Conservation (phyloP, 805 yeast genomes). For the Henningerozyma blattae region DNA sequence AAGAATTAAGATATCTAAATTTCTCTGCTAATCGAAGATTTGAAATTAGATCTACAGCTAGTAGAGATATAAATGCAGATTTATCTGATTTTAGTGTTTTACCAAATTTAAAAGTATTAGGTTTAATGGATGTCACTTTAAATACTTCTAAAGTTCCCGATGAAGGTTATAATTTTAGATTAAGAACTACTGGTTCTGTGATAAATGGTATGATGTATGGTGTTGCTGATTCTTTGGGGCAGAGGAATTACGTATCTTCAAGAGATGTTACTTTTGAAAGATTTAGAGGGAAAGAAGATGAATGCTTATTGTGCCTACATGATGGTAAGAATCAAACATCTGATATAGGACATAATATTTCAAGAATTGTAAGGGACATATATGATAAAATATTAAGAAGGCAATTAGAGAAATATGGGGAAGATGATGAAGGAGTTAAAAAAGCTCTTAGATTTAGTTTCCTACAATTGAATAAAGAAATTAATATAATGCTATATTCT, state of each 20-base stretch:
- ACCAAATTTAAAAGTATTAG: conserved; percentile 59
- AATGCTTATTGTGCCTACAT: conserved; percentile 67
- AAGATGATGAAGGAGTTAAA: conserved; percentile 36
- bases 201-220: conserved; percentile 74
- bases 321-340: conserved; percentile 59
- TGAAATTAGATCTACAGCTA: conserved; percentile 59
- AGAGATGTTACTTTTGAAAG: conserved; percentile 82
- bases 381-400: conserved; percentile 57
- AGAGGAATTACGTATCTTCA: conserved; percentile 48
- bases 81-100: conserved; percentile 55
- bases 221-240: conserved; percentile 79
- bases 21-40: conserved; percentile 87
- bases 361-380: conserved; percentile 59
- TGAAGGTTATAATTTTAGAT: conserved; percentile 69
- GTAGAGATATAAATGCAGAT: conserved; percentile 37
- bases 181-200: conserved; percentile 80
- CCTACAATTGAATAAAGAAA: conserved; percentile 66
- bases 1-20: conserved; percentile 63
- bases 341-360: conserved; percentile 45
- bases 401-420: conserved; percentile 27
- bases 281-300: conserved; percentile 77
- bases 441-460: conserved; percentile 80
- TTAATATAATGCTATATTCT: conserved; percentile 40
- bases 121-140: conserved; percentile 90
- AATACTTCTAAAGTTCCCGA: conserved; percentile 86